Percentiles rank a stretch among this genome's conserved stretches.
Conservation (phyloP, 768 basidiomycete species). For the Mycena pura region DNA sequence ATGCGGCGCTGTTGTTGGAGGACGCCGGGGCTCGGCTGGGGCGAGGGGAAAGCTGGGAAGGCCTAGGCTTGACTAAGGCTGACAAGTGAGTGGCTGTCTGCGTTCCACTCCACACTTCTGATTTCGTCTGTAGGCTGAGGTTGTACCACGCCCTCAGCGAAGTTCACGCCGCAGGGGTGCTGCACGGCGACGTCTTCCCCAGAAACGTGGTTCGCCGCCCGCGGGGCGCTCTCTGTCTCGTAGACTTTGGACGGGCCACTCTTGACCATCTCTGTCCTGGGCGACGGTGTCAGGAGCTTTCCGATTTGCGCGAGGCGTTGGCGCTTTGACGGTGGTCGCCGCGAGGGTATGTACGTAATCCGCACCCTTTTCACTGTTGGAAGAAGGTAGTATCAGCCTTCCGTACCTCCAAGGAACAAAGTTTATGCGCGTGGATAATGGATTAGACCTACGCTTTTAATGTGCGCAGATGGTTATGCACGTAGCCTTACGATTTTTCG, state of each 20-base stretch:
- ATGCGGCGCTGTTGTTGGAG: neutral
- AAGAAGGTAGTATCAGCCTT: too few relatives aligned
- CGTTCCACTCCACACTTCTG: neutral
- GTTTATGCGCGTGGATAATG: too few relatives aligned
- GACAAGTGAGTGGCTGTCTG: neutral
- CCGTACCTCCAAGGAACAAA: too few relatives aligned
- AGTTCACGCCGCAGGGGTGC: neutral
- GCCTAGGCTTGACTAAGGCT: neutral
- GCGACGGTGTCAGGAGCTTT: neutral
- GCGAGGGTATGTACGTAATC: too few relatives aligned
- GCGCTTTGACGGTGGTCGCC: too few relatives aligned
- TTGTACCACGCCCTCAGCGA: neutral
- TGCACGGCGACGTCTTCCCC: neutral
- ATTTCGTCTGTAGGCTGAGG: neutral
- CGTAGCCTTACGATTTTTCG: too few relatives aligned
- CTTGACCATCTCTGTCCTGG: neutral
- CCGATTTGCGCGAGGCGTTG: too few relatives aligned
- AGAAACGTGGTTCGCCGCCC: neutral
- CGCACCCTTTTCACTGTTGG: too few relatives aligned
- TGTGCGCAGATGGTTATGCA: too few relatives aligned
- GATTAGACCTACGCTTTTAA: too few relatives aligned
- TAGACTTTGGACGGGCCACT: neutral
- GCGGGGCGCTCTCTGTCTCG: neutral
- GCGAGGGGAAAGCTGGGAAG: neutral
- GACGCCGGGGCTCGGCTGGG: neutral